Evolutionary conservation across 1,139 yeast species (phyloP).

Genomic region (Candida buenavistaensis): DNA sequence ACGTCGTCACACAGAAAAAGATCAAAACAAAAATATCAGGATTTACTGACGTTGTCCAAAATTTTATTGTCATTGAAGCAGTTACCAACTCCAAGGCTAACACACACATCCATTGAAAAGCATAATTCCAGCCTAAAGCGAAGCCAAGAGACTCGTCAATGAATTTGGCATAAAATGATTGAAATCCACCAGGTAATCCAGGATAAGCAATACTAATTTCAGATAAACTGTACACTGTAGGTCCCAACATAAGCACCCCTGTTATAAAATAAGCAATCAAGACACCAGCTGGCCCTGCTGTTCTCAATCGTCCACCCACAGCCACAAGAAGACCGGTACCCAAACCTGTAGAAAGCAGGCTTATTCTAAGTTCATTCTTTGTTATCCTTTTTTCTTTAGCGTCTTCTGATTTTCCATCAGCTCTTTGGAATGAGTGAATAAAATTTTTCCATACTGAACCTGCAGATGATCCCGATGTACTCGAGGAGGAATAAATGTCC

Average conservation of each 20-base stretch:
- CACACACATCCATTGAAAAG: conserved; percentile 40
- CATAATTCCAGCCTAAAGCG: conserved; percentile 44
- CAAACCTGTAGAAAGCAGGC: conserved; percentile 43
- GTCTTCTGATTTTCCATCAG: conserved; percentile 10
- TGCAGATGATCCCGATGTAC: background rate
- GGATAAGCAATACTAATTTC: conserved; percentile 42
- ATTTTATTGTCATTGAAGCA: conserved; percentile 36
- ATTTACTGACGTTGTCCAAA: conserved; percentile 28
- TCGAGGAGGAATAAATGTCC: conserved; percentile 2
- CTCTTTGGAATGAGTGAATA: conserved; percentile 19
- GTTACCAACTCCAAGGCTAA: conserved; percentile 42
- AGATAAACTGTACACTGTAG: conserved; percentile 34
- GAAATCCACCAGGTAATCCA: conserved; percentile 38
- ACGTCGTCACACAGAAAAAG: conserved; percentile 28
- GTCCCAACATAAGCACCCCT: conserved; percentile 29
- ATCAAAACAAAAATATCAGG: conserved; percentile 34
- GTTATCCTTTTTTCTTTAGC: conserved; percentile 12
- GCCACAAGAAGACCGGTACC: conserved; percentile 47
- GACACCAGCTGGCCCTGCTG: conserved; percentile 40
- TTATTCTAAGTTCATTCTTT: conserved; percentile 40
- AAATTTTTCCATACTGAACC: conserved; percentile 15
- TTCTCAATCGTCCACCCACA: conserved; percentile 29
- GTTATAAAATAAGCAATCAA: conserved; percentile 35
- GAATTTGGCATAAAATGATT: conserved; percentile 39
- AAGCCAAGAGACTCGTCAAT: conserved; percentile 40